Base-by-base conservation (phyloP, 345 rosid genomes). In the Hibiscus syriacus region DNA sequence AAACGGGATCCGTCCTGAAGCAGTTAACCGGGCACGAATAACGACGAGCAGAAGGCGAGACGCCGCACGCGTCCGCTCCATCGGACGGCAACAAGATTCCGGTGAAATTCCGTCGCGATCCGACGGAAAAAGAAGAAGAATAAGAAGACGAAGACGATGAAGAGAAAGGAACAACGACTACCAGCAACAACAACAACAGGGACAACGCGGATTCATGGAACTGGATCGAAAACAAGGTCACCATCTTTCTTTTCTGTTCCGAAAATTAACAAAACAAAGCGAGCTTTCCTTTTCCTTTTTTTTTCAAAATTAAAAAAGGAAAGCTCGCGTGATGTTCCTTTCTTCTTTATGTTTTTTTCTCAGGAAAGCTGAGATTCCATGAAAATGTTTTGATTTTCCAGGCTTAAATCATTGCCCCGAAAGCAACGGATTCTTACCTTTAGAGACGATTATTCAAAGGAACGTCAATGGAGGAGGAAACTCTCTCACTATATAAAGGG, bases 1-100 rank as follows among this genome's bases (percentile, higher is more conserved):
- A 94, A 29, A 92, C 99, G 6, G 98, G 99, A 54, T 92, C 92
- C 2, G 90, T 74, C 29, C 89, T 76, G 69, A 94, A 94, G 73
- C 99, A 94, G n/a, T 82, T 92, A 53, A 91, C 72, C 16, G 99
- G 99, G 63, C 99, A 94, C 0, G 86, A 81, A 39, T 41, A 23
- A n/a, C 52, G 66, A 3, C 20, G 12, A 1, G 34, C 52, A 2
- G 52, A 6, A 1, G 34, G 34, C 5, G 52, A 41, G 23, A 19
- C 6, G 17, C 64, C 32, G 87, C 64, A 66, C n/a, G 34, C 68
- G 53, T 39, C 84, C 67, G 32, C 66, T 13, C 23, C 5, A 3
- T 62, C 52, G 22, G 66, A 62, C 22, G 79, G 75, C 54, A 82
- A 72, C 38, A 77, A 70, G 53, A 81, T 82, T 70, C 45, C 46